Conservation (phyloP, 2,329 filamentous ascomycete genomes). For the Neophaeococcomyces aloes region DNA sequence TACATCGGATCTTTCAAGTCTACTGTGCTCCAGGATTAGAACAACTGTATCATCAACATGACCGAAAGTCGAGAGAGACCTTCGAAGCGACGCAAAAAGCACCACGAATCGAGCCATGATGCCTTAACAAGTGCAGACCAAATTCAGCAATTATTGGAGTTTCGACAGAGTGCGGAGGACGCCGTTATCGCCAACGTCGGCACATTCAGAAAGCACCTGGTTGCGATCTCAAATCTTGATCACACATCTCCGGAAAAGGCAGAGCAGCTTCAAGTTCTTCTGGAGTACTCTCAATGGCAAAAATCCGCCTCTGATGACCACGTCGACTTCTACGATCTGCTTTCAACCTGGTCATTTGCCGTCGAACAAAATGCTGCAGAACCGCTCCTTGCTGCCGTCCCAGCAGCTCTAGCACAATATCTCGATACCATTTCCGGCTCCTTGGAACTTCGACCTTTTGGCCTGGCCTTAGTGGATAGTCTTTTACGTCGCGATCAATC, state of each 20-base stretch:
- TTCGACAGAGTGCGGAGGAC: no score
- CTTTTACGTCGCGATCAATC: constrained; percentile 71
- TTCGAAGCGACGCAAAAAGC: no score
- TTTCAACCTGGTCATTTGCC: constrained; percentile 81
- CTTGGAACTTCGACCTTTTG: constrained; percentile 64
- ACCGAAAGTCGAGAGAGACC: no score
- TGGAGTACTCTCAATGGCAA: constrained; percentile 44
- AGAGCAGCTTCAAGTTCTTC: constrained; percentile 34
- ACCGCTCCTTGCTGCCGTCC: constrained; percentile 65
- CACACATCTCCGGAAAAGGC: constrained; percentile 22
- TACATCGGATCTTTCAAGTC: no score
- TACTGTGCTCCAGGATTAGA: no score
- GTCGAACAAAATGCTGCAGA: constrained; percentile 65
- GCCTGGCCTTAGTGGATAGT: constrained; percentile 67
- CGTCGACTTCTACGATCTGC: constrained; percentile 60
- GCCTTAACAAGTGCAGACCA: no score
- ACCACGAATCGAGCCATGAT: no score
- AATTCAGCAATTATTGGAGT: no score
- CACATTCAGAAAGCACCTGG: no score
- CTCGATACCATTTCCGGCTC: constrained; percentile 65
- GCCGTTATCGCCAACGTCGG: no score
- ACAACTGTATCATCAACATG: no score
- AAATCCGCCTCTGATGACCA: constrained; percentile 45
- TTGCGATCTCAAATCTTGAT: no score
- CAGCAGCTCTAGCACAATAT: constrained; percentile 70